Base-by-base conservation (phyloP, 169 alveolate species). In the Plasmodium adleri region DNA sequence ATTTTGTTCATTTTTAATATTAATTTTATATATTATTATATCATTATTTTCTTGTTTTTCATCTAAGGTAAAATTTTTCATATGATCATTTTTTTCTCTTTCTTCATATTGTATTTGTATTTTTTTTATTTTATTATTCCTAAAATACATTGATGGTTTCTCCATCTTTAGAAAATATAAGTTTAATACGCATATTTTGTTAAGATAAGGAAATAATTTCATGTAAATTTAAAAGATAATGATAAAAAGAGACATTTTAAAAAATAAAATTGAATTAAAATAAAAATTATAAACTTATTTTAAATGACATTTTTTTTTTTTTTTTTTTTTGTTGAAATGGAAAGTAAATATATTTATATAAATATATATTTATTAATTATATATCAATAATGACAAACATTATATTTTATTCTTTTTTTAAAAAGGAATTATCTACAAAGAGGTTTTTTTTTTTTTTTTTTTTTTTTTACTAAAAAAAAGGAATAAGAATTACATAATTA, bases 141-240 rank as follows among this genome's bases (percentile, higher is more conserved):
- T 15, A 54, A 76, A 76, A 15, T 76, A 76, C 9, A 63, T 76
- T 28, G 89, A 76, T 54, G 62, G 45, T 64, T 68, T 67, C 7
- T 76, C 76, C 89, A 76, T 76, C 28, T 6, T 66, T 39, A 76
- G 17, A 43, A 76, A 76, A 56, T 56, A 76, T 20, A 76, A 59
- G 52, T 76, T 76, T 24, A 58, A 9, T 43, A 76, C n/a, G 71
- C 63, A 47, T 20, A 59, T 15, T 39, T 64, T 76, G 54, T 76
- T 76, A 49, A 68, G 9, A 49, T 47, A 32, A 5, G 20, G 12
- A n/a, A 8, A 22, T 49, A 76, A 56, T 56, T 62, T 76, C 89
- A 76, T 76, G 20, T 63, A 76, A 64, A 17, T 5, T 5, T 32
- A 32, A 32, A 32, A 32, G 8, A 32, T 32, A 32, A 32, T 32